Base-by-base conservation (phyloP, 345 rosid genomes). In the Citrus mangshanensis region DNA sequence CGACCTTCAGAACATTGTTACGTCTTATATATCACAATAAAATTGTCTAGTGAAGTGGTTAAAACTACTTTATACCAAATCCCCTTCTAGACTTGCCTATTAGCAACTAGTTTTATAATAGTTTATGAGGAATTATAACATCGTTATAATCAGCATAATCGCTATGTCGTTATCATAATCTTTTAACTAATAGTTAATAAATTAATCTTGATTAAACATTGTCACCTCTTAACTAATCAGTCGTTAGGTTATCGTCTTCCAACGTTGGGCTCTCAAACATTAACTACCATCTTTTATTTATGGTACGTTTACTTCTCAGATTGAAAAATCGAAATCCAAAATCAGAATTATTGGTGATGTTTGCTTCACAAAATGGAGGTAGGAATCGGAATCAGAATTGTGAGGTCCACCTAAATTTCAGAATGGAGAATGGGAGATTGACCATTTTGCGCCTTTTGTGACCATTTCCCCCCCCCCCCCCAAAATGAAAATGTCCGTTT, bases 21-120 rank as follows among this genome's bases (percentile, higher is more conserved):
- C 56, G 74, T 62, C 75, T 69, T 68, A 65, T 68, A 14, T 40
- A 37, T 59, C 71, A 27, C 67, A 54, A 32, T 46, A 18, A 46
- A 18, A 18, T 72, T 72, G 67, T 81, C 75, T 24, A 63, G 37
- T 24, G 35, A 78, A 82, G 82, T 82, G 27, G 80, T 58, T 75
- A 40, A 73, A 81, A 64, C 80, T 24, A 42, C 76, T 66, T 22
- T 40, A n/a, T n/a, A 67, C 75, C 72, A 21, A 59, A 67, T 21
- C 61, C 4, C 24, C 55, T 51, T 37, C 77, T 60, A 60, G 40
- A 13, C 51, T 3, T 73, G 67, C 66, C 22, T 24, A 28, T 38
- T 73, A 73, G 56, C 37, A 60, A 25, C 77, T 37, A 18, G 61
- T n/a, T 60, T 59, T 37, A 9, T 38, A 9, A 16, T 72, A 32